phyloP scores from a whole-genome alignment of 2,329 filamentous ascomycete species.

The Coniochaeta sp. region DNA sequence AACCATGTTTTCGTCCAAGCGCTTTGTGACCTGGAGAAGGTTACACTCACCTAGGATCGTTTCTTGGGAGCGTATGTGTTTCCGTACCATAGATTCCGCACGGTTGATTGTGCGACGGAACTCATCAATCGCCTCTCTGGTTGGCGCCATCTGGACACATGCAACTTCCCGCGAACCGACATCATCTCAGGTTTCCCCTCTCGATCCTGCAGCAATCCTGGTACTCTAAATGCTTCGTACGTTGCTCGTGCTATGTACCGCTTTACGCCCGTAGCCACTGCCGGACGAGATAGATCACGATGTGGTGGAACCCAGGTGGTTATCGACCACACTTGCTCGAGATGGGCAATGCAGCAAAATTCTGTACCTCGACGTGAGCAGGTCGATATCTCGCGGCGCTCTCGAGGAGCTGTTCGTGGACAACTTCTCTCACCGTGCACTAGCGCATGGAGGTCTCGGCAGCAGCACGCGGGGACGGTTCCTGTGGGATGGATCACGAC shows the following conservation, averaged over 20 bases:
- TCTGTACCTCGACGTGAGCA: too few relatives aligned
- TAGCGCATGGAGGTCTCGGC: background rate
- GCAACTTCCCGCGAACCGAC: conserved; percentile 14
- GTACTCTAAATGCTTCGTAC: conserved; percentile 7
- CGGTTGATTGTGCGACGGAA: background rate
- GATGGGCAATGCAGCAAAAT: too few relatives aligned
- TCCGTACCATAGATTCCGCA: background rate
- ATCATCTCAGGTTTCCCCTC: conserved; percentile 13
- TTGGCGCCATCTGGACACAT: conserved; percentile 3
- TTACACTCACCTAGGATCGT: background rate
- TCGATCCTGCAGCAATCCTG: conserved; percentile 20
- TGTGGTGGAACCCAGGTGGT: background rate
- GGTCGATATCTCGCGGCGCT: too few relatives aligned
- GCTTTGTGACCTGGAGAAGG: background rate
- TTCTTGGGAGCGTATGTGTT: background rate
- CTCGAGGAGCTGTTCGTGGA: too few relatives aligned
- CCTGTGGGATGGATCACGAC: background rate
- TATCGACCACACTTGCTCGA: background rate
- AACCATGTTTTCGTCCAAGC: background rate
- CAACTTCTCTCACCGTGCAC: too few relatives aligned
- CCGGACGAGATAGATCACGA: background rate
- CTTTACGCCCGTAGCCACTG: conserved; percentile 17
- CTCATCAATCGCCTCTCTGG: background rate
- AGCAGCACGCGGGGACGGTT: background rate
- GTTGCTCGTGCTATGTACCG: conserved; percentile 10